Percentiles rank a stretch among this genome's conserved stretches.
Evolutionary conservation across 2,329 filamentous ascomycete genomes (phyloP).

Genomic region (Colletotrichum sp.): DNA sequence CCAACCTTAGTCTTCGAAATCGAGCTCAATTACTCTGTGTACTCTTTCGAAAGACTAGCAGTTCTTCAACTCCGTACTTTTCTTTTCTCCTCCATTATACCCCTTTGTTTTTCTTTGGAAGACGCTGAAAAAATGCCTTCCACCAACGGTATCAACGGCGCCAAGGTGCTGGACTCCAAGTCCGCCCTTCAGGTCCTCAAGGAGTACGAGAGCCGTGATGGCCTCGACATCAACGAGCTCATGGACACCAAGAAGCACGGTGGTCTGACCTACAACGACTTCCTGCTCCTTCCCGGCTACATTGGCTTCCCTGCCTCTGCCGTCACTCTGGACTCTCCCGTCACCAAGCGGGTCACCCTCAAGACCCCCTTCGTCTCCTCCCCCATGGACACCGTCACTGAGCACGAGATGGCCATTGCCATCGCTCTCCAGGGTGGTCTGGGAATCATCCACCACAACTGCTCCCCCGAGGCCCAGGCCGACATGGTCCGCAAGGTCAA

Average conservation of each 20-base stretch:
- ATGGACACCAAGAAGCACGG: constrained; percentile 92
- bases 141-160: constrained; percentile 55
- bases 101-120: constrained; percentile 31
- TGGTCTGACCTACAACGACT: constrained; percentile 98
- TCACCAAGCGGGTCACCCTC: constrained; percentile 94
- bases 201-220: constrained; percentile 82
- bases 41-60: constrained; percentile 31
- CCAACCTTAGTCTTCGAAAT: constrained; percentile 32
- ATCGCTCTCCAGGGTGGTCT: constrained; percentile 89
- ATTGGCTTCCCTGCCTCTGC: constrained; percentile 96
- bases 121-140: constrained; percentile 52
- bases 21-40: constrained; percentile 29
- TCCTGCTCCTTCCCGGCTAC: constrained; percentile 94
- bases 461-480: constrained; percentile 94
- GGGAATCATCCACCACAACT: constrained; percentile 99
- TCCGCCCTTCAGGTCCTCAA: constrained; percentile 82
- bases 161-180: constrained; percentile 72
- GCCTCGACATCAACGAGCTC: constrained; percentile 83
- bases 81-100: constrained; percentile 27
- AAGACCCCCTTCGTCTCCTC: constrained; percentile 98
- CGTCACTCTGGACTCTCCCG: constrained; percentile 85
- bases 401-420: constrained; percentile 99
- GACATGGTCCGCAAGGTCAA: constrained; percentile 99
- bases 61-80: constrained; percentile 35
- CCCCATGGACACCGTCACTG: constrained; percentile 99